Percentiles rank a stretch among this genome's conserved stretches.
Evolutionary conservation across 2,329 filamentous ascomycete species (phyloP).

Genomic region (Aspergillus tanneri): DNA sequence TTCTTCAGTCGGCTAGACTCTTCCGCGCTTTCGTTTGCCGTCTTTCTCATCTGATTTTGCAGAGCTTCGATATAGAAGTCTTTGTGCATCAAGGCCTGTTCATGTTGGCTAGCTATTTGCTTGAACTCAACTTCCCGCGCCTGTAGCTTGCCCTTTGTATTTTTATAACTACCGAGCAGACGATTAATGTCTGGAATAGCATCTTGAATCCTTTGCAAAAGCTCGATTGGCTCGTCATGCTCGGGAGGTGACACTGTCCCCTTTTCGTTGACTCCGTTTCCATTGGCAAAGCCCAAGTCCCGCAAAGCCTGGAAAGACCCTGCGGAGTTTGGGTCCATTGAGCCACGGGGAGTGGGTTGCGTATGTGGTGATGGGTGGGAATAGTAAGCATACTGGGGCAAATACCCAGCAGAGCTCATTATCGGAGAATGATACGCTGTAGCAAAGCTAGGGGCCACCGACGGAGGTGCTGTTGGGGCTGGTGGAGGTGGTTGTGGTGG

Average conservation of each 20-base stretch:
- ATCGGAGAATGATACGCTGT: slow-evolving; percentile 37
- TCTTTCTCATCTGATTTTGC: slow-evolving; percentile 51
- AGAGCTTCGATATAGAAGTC: slow-evolving; percentile 55
- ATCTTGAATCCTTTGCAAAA: slow-evolving; percentile 46
- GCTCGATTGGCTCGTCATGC: slow-evolving; percentile 38
- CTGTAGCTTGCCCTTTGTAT: slow-evolving; percentile 51
- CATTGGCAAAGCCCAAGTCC: slow-evolving; percentile 25
- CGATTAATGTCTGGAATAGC: slow-evolving; percentile 50
- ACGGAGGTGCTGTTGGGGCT: slow-evolving; percentile 13
- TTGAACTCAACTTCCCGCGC: slow-evolving; percentile 52
- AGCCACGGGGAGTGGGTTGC: slow-evolving; percentile 31
- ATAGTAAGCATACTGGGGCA: slow-evolving; percentile 35
- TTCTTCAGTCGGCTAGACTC: slow-evolving; percentile 47
- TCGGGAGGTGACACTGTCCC: slow-evolving; percentile 33
- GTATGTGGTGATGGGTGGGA: slow-evolving; percentile 27
- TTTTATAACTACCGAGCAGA: slow-evolving; percentile 49
- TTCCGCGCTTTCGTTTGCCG: slow-evolving; percentile 51
- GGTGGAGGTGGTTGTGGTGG: slow-evolving; percentile 24
- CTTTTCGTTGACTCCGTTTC: slow-evolving; percentile 26
- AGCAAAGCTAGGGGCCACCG: slow-evolving; percentile 26
- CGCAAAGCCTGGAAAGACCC: slow-evolving; percentile 34
- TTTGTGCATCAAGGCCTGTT: slow-evolving; percentile 53
- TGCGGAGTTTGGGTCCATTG: slow-evolving; percentile 32
- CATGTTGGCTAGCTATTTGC: slow-evolving; percentile 50
- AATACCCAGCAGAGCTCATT: slow-evolving; percentile 34